Conservation (phyloP, 257 asterid species). For the Capsicum chinense region DNA sequence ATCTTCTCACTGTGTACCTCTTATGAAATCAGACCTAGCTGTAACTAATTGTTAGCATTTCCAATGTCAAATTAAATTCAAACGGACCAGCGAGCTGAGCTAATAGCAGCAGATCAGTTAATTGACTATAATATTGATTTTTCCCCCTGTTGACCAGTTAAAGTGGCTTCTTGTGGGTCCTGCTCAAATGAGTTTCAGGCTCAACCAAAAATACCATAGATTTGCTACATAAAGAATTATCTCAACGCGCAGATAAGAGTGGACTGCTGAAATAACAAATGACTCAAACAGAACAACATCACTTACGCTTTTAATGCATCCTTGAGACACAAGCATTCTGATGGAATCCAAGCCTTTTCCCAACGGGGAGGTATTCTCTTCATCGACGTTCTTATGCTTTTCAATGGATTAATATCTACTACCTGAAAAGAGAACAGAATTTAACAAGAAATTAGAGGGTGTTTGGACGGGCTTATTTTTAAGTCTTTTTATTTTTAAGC, state of each 20-base stretch:
- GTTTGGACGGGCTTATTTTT: too few species aligned
- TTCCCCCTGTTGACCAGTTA: background rate
- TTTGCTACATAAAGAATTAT: conserved; percentile 16
- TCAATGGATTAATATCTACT: conserved; percentile 78
- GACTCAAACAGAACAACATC: background rate
- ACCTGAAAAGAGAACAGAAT: conserved; percentile 53
- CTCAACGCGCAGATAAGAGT: background rate
- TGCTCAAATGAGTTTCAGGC: conserved; percentile 10
- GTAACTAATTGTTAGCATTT: background rate
- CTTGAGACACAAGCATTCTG: conserved; percentile 62
- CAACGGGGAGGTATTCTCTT: conserved; percentile 77
- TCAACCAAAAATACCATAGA: background rate
- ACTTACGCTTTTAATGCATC: conserved; percentile 82
- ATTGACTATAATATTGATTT: background rate
- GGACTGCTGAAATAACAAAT: background rate
- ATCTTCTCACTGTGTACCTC: background rate
- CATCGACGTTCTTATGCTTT: conserved; percentile 75
- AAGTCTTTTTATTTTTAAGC: too few species aligned
- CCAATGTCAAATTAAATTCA: background rate
- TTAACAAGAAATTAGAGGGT: background rate
- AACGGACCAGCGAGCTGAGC: background rate
- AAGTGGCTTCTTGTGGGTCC: conserved; percentile 4
- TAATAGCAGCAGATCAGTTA: conserved; percentile 2
- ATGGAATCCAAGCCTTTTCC: conserved; percentile 76
- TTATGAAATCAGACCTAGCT: background rate